Evolutionary conservation across 306 rosid genomes (phyloP).

Genomic region (Styphnolobium japonicum): DNA sequence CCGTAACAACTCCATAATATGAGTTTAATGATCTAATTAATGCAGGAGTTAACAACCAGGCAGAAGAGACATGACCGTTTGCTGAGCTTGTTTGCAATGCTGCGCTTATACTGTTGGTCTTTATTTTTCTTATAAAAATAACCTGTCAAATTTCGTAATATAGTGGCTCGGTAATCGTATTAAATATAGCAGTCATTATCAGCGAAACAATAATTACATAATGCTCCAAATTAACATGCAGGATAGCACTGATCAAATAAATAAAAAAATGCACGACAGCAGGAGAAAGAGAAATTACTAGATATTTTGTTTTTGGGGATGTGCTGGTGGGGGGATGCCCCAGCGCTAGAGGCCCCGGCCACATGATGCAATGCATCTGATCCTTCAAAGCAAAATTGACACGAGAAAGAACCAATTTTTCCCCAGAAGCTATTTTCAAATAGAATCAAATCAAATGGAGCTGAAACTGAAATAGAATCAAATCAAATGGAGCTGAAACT

Average conservation of each 20-base stretch:
- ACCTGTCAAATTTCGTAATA: no score
- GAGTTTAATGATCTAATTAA: no score
- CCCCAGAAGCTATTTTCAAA: neutral
- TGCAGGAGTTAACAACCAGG: neutral
- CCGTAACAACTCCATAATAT: no score
- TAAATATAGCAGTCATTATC: no score
- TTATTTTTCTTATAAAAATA: no score
- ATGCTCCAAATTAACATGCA: neutral
- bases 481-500: neutral
- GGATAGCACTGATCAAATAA: no score
- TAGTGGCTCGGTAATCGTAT: no score
- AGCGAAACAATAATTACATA: no score
- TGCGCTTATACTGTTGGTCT: no score
- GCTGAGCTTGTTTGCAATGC: no score
- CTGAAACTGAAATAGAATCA: neutral
- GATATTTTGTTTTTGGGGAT: neutral
- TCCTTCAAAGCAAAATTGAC: neutral
- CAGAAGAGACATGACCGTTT: neutral
- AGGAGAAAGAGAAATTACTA: neutral
- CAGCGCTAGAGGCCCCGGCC: neutral
- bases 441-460: neutral
- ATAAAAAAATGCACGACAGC: no score
- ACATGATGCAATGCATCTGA: neutral
- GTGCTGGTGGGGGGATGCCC: neutral
- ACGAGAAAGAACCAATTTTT: neutral